phyloP scores from a whole-genome alignment of 306 rosid species.

The Cucumis cinereus region DNA sequence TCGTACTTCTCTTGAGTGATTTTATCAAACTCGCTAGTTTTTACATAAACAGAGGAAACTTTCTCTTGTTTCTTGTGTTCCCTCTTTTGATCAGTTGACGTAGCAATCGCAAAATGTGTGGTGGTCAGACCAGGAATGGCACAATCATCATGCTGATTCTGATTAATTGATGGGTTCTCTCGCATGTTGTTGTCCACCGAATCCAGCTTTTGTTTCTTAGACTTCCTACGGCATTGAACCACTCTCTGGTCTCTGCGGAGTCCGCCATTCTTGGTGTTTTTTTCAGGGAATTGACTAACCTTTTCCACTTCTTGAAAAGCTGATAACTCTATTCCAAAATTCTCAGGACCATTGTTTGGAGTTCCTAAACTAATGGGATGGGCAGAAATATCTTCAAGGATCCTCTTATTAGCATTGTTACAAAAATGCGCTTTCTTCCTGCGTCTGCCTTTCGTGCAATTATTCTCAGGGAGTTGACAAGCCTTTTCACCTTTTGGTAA shows the following conservation, averaged over 20 bases:
- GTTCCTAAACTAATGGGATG: constrained; percentile 22
- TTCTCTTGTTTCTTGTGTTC: not conserved
- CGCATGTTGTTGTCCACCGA: constrained; percentile 12
- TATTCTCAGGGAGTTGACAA: constrained; percentile 14
- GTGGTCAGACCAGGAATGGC: constrained; percentile 13
- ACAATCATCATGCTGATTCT: constrained; percentile 18
- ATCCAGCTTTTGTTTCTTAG: constrained; percentile 29
- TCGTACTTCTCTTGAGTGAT: not conserved
- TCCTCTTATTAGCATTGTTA: constrained; percentile 11
- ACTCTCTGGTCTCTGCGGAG: not conserved
- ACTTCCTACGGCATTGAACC: constrained; percentile 11
- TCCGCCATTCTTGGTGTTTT: constrained; percentile 6
- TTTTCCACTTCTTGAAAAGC: not conserved
- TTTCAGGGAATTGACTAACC: constrained; percentile 9
- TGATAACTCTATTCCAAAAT: not conserved
- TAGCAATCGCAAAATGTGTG: constrained; percentile 15
- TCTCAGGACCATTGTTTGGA: constrained; percentile 10
- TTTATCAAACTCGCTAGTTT: not conserved
- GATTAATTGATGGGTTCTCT: constrained; percentile 18
- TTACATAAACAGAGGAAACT: not conserved
- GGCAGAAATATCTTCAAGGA: constrained; percentile 17
- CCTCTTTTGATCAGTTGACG: not conserved
- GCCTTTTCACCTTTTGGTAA: not conserved
- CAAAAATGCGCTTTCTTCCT: constrained; percentile 9
- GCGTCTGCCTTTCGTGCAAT: not conserved